Conservation (phyloP, 495 filamentous ascomycete genomes). For the Elaphomyces granulatus region DNA sequence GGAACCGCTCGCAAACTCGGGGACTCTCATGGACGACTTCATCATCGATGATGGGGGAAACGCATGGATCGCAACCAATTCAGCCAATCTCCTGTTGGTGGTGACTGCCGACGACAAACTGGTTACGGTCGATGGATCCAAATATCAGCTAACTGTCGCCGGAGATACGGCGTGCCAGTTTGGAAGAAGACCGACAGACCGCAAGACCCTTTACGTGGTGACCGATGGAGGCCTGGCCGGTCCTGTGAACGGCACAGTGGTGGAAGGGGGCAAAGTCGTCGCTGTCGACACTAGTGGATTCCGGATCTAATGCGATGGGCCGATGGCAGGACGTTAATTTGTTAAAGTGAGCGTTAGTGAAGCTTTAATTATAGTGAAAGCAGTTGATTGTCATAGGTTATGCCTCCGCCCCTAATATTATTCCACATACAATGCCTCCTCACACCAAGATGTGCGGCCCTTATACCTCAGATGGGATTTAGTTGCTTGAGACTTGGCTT, state of each 20-base stretch:
- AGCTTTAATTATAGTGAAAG: too few species aligned
- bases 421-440: too few species aligned
- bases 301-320: too few species aligned
- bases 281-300: slow-evolving; percentile 15
- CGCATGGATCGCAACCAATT: slow-evolving; percentile 15
- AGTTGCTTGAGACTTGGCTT: too few species aligned
- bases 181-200: slow-evolving; percentile 9
- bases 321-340: too few species aligned
- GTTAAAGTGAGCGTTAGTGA: too few species aligned
- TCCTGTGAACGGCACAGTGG: slow-evolving; percentile 19
- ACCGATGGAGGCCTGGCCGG: slow-evolving; percentile 10
- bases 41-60: slow-evolving; percentile 13
- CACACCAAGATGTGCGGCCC: too few species aligned
- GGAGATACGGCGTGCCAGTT: slow-evolving; percentile 15
- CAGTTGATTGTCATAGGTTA: too few species aligned
- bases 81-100: slow-evolving; percentile 10
- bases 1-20: too few species aligned
- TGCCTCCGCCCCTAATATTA: too few species aligned
- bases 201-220: slow-evolving; percentile 13
- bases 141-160: slow-evolving; percentile 12
- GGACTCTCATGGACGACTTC: slow-evolving; percentile 15
- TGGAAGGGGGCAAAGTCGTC: slow-evolving; percentile 18
- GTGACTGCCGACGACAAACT: slow-evolving; percentile 7
- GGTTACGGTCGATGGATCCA: slow-evolving; percentile 9
- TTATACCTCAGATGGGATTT: too few species aligned